Percentiles rank a stretch among this genome's conserved stretches.
Conservation (phyloP, 2,329 filamentous ascomycete genomes). For the Colletotrichum sansevieriae region DNA sequence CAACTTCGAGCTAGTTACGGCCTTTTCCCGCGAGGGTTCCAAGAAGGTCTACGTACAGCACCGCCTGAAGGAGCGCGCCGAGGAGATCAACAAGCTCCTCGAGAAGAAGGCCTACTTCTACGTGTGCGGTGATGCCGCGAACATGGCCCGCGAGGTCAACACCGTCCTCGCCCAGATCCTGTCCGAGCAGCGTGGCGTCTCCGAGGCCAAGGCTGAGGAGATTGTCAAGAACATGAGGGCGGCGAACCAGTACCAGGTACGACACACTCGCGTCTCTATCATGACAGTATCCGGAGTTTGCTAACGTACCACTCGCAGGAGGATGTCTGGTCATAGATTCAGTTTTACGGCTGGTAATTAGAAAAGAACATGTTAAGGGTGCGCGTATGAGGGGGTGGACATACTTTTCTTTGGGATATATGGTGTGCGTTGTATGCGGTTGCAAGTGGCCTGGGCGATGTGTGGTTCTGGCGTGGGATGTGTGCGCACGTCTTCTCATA, state of each 20-base stretch:
- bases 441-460: not conserved
- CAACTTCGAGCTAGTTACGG: conserved; percentile 89
- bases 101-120: conserved; percentile 94
- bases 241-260: conserved; percentile 94
- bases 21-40: conserved; percentile 89
- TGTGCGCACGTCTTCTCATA: conserved; percentile 36
- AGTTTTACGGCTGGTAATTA: conserved; percentile 41
- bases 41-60: conserved; percentile 99
- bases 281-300: conserved; percentile 15
- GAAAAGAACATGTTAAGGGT: not conserved
- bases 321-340: conserved; percentile 75
- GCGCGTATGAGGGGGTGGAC: not conserved
- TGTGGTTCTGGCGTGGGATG: not conserved
- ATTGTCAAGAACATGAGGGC: conserved; percentile 97
- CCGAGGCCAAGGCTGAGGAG: conserved; percentile 91
- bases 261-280: conserved; percentile 44
- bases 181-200: conserved; percentile 82
- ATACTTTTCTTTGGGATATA: conserved; percentile 7
- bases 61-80: conserved; percentile 83
- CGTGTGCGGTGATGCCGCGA: conserved; percentile 96
- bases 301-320: conserved; percentile 63
- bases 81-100: conserved; percentile 89
- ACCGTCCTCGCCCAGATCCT: conserved; percentile 89
- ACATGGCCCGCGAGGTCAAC: conserved; percentile 97
- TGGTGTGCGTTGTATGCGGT: not conserved